Conservation (phyloP, 1,284 basidiomycete species). For the Boletus mariae region DNA sequence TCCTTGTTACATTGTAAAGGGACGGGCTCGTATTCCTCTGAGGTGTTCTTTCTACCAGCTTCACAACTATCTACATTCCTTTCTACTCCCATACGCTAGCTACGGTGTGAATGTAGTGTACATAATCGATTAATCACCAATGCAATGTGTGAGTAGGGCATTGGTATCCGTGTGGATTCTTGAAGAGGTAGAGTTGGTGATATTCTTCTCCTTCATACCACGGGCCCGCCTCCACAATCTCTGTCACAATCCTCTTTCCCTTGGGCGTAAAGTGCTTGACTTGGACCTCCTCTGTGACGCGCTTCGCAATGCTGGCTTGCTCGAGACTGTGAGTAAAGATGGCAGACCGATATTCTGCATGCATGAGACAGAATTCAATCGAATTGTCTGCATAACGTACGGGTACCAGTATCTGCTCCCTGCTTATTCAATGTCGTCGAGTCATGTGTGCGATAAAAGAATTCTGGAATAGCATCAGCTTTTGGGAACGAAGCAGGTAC, state of each 20-base stretch:
- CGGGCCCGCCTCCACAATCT: slow-evolving; percentile 58
- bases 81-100: not conserved
- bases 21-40: slow-evolving; percentile 45
- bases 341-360: slow-evolving; percentile 85
- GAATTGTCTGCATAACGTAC: slow-evolving; percentile 41
- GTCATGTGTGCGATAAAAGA: slow-evolving; percentile 94
- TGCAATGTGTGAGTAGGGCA: slow-evolving; percentile 52
- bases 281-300: slow-evolving; percentile 84
- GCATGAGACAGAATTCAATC: not conserved
- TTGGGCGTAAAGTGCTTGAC: slow-evolving; percentile 77
- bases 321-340: slow-evolving; percentile 83
- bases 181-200: slow-evolving; percentile 82
- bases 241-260: slow-evolving; percentile 75
- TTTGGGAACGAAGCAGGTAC: not conserved
- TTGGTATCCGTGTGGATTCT: slow-evolving; percentile 58
- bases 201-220: slow-evolving; percentile 88
- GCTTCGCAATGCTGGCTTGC: slow-evolving; percentile 73
- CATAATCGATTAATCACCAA: slow-evolving; percentile 44
- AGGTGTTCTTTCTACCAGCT: slow-evolving; percentile 32
- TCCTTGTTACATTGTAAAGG: slow-evolving; percentile 49
- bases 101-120: not conserved
- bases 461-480: slow-evolving; percentile 49
- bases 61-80: not conserved
- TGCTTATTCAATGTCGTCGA: slow-evolving; percentile 83
- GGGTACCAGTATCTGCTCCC: slow-evolving; percentile 73